phyloP scores from a whole-genome alignment of 192 early-diverging fungal genomes.

The Entomortierella beljakovae region DNA sequence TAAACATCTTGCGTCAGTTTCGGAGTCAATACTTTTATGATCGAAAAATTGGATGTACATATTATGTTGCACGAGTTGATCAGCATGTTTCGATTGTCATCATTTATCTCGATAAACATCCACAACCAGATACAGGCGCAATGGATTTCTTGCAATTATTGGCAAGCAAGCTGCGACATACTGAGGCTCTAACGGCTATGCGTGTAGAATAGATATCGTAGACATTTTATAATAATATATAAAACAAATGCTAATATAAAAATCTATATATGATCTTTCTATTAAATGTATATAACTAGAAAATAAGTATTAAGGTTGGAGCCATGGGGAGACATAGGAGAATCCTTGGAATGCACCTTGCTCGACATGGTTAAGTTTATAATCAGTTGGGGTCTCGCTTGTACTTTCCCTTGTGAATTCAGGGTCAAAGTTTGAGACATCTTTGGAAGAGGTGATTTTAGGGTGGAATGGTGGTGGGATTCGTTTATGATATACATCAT shows the following conservation, averaged over 20 bases:
- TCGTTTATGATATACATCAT: constrained; percentile 73
- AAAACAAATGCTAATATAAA: neutral
- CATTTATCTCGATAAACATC: constrained; percentile 62
- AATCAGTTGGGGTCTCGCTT: constrained; percentile 88
- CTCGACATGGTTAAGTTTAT: constrained; percentile 83
- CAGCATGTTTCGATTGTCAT: constrained; percentile 61
- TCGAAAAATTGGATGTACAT: constrained; percentile 60
- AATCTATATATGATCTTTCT: neutral
- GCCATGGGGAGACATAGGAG: constrained; percentile 90
- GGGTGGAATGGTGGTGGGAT: constrained; percentile 80
- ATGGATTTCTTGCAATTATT: constrained; percentile 58
- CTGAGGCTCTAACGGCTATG: constrained; percentile 25
- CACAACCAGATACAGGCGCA: constrained; percentile 54
- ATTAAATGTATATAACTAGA: no score
- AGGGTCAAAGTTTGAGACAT: constrained; percentile 96
- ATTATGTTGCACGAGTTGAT: constrained; percentile 62
- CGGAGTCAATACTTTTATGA: constrained; percentile 62
- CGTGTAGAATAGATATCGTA: constrained; percentile 14
- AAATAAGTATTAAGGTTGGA: constrained; percentile 28
- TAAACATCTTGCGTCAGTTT: constrained; percentile 44
- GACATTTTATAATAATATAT: no score
- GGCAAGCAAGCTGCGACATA: constrained; percentile 38
- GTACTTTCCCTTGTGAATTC: constrained; percentile 94
- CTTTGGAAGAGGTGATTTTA: constrained; percentile 73
- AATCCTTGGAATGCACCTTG: constrained; percentile 93